Conservation (phyloP, 2,329 filamentous ascomycete genomes). For the Penicillium sp. region DNA sequence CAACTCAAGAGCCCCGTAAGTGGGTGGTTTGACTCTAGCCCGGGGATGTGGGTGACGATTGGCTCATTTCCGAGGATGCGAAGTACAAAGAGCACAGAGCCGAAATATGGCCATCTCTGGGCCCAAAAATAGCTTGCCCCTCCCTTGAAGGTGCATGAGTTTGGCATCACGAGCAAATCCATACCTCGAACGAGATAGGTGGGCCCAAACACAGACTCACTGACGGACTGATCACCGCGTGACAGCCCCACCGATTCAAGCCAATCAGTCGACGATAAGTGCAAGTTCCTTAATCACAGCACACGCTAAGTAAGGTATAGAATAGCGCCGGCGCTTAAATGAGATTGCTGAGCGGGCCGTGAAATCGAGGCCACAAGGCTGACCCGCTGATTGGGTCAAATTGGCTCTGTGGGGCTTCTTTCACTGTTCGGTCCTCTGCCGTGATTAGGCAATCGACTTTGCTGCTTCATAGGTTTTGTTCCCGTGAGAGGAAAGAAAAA, state of each 20-base stretch:
- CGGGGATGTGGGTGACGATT: background rate
- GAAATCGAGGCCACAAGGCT: background rate
- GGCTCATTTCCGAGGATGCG: background rate
- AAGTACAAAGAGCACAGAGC: background rate
- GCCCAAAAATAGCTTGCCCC: background rate
- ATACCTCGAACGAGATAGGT: background rate
- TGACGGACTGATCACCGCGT: background rate
- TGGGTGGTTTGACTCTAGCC: background rate
- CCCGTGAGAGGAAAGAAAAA: background rate
- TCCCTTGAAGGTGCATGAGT: background rate
- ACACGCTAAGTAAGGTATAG: background rate
- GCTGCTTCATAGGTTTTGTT: background rate
- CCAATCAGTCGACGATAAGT: background rate
- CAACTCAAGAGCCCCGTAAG: background rate
- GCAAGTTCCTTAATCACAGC: background rate
- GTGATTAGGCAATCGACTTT: background rate
- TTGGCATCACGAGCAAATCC: background rate
- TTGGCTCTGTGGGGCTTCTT: background rate
- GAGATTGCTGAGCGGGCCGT: background rate
- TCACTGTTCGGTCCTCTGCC: background rate
- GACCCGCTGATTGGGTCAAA: background rate
- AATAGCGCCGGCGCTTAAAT: conserved; percentile 16
- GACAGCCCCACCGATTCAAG: background rate
- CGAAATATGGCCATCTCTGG: background rate
- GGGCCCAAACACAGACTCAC: background rate